These are phyloP conservation scores for Claviceps monticola DNA, from an alignment of 2,329 filamentous ascomycete genomes.

Conservation along the genomic window DNA sequence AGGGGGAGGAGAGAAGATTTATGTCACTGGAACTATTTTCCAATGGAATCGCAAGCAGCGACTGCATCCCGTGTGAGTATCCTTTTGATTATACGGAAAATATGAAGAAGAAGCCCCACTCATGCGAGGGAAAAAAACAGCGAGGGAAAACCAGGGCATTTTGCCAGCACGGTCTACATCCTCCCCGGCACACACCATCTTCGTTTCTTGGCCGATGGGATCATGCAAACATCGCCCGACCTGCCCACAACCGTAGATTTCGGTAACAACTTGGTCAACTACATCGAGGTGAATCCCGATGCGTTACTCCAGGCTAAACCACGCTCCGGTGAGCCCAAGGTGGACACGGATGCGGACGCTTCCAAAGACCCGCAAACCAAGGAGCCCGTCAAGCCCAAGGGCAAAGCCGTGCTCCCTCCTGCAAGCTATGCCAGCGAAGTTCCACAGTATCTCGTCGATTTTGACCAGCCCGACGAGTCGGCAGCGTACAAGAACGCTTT, in stretches of 20 bases:
- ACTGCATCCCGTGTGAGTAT: slow-evolving; percentile 70
- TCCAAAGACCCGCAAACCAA: slow-evolving; percentile 17
- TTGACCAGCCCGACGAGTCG: slow-evolving; percentile 73
- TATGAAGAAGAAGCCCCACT: background rate
- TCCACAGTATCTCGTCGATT: slow-evolving; percentile 73
- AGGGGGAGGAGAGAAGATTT: slow-evolving; percentile 72
- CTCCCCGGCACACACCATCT: slow-evolving; percentile 92
- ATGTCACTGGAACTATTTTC: slow-evolving; percentile 94
- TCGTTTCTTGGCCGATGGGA: slow-evolving; percentile 87
- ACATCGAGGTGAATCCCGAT: slow-evolving; percentile 81
- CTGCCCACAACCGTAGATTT: slow-evolving; percentile 94
- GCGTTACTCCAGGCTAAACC: slow-evolving; percentile 26
- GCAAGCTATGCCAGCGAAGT: slow-evolving; percentile 59
- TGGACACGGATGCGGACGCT: slow-evolving; percentile 4
- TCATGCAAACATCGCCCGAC: slow-evolving; percentile 78
- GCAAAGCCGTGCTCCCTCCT: slow-evolving; percentile 40
- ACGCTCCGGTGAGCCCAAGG: slow-evolving; percentile 7
- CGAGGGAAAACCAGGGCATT: slow-evolving; percentile 45
- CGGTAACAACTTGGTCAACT: slow-evolving; percentile 96
- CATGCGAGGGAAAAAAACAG: slow-evolving; percentile 16
- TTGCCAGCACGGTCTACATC: slow-evolving; percentile 67
- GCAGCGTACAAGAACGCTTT: slow-evolving; percentile 60
- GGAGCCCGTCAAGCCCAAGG: slow-evolving; percentile 31
- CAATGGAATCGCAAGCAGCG: slow-evolving; percentile 94
- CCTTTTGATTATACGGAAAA: background rate